Base-by-base conservation (phyloP, 257 asterid genomes). In the Asclepias syriaca region DNA sequence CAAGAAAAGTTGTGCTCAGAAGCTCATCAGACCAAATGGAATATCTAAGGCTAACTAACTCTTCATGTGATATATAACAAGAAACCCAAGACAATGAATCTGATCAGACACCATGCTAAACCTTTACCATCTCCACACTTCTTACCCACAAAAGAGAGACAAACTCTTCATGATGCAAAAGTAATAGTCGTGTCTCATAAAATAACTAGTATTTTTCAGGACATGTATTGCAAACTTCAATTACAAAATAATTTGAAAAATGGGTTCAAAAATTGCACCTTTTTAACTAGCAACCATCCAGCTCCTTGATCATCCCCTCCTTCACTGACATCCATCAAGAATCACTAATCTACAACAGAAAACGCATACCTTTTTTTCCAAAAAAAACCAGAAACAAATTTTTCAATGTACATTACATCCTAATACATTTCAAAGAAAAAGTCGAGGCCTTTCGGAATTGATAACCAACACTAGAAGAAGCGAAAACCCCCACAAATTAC, bases 281-380 rank as follows among this genome's bases (percentile, higher is more conserved):
- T 95, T 88, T 92, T 95, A 40, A 95, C 99, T 82, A 89, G 95
- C 92, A 88, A 86, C 99, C 99, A 95, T 64, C 98, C 99, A 78
- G 99, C 90, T 50, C 96, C 87, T 71, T 88, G 95, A 83, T 95
- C 97, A 73, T 87, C 97, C 63, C 81, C 89, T 60, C 86, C 95
- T 73, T 84, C 88, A 76, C 78, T 76, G 72, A 78, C 80, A 80
- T 88, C 96, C 97, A 93, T 91, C 70, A 46, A 80, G 18, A 78
- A 76, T 74, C 86, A 77, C 77, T 71, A 73, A 63, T 75, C 74
- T 72, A 77, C 73, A 21, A 60, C 54, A n/a, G 32, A 22, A 78
- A 27, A 46, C 56, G 18, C 12, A n/a, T 21, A 10, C 9, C 65
- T 43, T 6, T 43, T 43, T 43, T 40, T 40, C 27, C 0, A 29